A percentile compares a stretch with the other conserved stretches of the same genome.
Conservation (phyloP, 371 early-diverging fungal genomes). For the Blakeslea trispora region DNA sequence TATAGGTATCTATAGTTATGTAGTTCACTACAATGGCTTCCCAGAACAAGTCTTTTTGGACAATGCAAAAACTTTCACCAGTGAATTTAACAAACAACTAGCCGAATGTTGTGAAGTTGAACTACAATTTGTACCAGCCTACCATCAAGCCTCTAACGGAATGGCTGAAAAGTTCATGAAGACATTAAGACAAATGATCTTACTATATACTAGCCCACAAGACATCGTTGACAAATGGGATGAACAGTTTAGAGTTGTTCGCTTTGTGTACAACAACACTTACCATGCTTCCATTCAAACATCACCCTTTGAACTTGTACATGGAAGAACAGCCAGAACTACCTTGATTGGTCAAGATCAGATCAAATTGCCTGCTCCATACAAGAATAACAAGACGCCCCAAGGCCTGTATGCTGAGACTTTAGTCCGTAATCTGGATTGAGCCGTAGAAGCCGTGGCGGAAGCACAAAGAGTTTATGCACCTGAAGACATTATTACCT, state of each 20-base stretch:
- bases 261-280: slow-evolving; percentile 1
- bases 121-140: background rate
- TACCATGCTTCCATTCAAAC: background rate
- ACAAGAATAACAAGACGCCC: background rate
- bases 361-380: background rate
- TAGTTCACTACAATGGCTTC: too few relatives aligned
- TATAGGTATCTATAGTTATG: too few relatives aligned
- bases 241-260: background rate
- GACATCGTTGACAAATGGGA: background rate
- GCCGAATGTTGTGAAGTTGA: background rate
- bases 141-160: slow-evolving; percentile 3
- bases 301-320: background rate
- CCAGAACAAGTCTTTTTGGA: background rate
- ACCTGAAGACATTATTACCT: background rate
- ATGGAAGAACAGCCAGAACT: slow-evolving; percentile 1
- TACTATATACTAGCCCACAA: background rate
- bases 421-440: background rate
- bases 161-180: slow-evolving; percentile 6
- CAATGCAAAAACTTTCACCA: slow-evolving; percentile 1
- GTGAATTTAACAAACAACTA: background rate
- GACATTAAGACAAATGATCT: slow-evolving; percentile 1
- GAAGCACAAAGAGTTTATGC: background rate
- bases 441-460: background rate
- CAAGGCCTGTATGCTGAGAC: background rate
- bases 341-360: background rate